Evolutionary conservation across 192 early-diverging fungal species (phyloP), one percentile per base, ranked within the genome.

Genomic region (Coemansia sp.): DNA sequence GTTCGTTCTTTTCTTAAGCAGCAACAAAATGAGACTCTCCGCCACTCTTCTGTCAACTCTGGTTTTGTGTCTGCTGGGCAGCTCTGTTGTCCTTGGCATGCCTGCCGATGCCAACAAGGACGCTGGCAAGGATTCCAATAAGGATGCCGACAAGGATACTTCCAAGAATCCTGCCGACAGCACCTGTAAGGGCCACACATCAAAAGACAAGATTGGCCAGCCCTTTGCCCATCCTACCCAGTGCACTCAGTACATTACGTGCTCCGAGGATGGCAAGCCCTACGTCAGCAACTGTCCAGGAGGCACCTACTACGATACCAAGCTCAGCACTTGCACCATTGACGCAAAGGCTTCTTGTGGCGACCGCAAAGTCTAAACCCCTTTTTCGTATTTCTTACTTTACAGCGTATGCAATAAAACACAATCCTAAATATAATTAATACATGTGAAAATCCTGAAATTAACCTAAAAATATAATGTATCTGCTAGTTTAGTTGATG

Each of bases 251-350:
- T 80, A 72, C 40, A 4, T 69, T 6, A 75, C 72, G 1, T 80
- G 78, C 51, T 56, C 57, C 4, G 47, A 61, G 5, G 78, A 80
- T 32, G 62, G 62, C 43, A 80, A 61, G 39, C 46, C 72, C 1
- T 80, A 80, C 52, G 45, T 65, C 11, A 69, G 78, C 49, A 47
- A 21, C 19, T 80, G 78, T 46, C 78, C 78, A 0, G 73, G 60
- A 12, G 70, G 78, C 46, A 80, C 78, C 8, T 80, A 67, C 67
- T 80, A 80, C 66, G 78, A 80, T n/a, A 48, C 52, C 11, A 61
- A 63, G 41, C 73, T 81, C 11, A 70, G 67, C 37, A 73, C 70
- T 5, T 81, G 78, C 61, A 73, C 68, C 3, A 62, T 55, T 0
- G 69, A 49, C 6, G 72, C 77, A n/a, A 74, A 74, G 64, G 22